Conservation (phyloP, 2,329 filamentous ascomycete species). For the Juglanconis sp. region DNA sequence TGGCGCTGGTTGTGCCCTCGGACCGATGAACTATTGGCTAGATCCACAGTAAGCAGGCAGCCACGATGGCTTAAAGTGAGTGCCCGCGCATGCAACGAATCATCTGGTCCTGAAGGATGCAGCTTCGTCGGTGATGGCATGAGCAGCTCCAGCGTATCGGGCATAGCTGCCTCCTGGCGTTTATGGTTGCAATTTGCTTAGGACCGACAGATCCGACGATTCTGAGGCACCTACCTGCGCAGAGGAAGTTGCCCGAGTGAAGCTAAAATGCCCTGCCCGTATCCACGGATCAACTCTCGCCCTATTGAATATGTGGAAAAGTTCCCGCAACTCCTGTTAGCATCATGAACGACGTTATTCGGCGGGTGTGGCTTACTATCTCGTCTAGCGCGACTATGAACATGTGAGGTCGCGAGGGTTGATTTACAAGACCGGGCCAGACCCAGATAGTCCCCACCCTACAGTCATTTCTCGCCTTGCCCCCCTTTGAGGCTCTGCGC, state of each 20-base stretch:
- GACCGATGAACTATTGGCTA: not conserved
- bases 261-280: not conserved
- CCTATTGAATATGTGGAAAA: too few relatives aligned
- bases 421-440: not conserved
- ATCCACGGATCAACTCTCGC: too few relatives aligned
- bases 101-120: not conserved
- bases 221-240: not conserved
- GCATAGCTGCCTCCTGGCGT: conserved; percentile 3
- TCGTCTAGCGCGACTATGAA: not conserved
- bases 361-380: not conserved
- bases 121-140: not conserved
- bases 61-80: not conserved
- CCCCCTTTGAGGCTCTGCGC: not conserved
- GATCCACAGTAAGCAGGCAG: not conserved
- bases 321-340: not conserved
- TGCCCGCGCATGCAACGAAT: not conserved
- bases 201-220: not conserved
- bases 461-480: not conserved
- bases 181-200: not conserved
- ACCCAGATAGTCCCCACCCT: not conserved
- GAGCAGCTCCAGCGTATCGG: not conserved
- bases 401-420: not conserved
- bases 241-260: not conserved
- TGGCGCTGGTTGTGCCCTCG: not conserved
- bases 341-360: not conserved